A percentile compares a stretch with the other conserved stretches of the same genome.
These are phyloP conservation scores for Calonectria ilicicola DNA, from an alignment of 2,329 filamentous ascomycete genomes.

Conservation along the genomic window DNA sequence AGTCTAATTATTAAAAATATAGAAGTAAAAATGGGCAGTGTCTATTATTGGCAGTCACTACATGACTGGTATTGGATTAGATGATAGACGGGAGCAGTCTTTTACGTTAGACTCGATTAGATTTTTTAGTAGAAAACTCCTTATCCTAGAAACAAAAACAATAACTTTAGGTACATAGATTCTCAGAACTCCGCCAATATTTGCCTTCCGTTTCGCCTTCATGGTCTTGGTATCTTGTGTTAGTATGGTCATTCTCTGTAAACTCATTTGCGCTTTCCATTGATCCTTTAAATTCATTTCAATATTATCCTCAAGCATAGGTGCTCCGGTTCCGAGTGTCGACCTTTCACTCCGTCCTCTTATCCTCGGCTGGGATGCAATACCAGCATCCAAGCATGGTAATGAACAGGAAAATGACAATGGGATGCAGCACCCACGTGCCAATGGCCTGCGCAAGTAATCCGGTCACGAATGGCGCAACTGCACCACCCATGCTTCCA, in stretches of 20 bases:
- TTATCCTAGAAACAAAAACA: not conserved
- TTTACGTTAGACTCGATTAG: constrained; percentile 25
- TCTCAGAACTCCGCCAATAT: not conserved
- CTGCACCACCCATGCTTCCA: constrained; percentile 75
- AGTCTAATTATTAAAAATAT: constrained; percentile 5
- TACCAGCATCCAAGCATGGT: constrained; percentile 77
- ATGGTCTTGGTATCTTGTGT: not conserved
- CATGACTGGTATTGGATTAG: constrained; percentile 30
- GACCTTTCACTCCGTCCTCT: constrained; percentile 66
- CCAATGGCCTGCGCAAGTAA: constrained; percentile 71
- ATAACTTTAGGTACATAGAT: not conserved
- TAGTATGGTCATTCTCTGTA: not conserved
- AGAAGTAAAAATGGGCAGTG: not conserved
- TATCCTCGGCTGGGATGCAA: constrained; percentile 65
- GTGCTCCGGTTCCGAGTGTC: too few relatives aligned
- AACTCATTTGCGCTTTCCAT: not conserved
- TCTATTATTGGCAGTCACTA: constrained; percentile 5
- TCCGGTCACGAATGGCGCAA: constrained; percentile 75
- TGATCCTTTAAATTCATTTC: not conserved
- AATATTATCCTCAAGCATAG: not conserved
- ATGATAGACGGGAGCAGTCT: constrained; percentile 25
- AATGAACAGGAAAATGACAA: constrained; percentile 74
- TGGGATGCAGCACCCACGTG: constrained; percentile 74
- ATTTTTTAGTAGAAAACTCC: constrained; percentile 16
- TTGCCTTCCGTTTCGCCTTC: not conserved